Evolutionary conservation across 257 asterid species (phyloP).

Genomic region (Ballota nigra): DNA sequence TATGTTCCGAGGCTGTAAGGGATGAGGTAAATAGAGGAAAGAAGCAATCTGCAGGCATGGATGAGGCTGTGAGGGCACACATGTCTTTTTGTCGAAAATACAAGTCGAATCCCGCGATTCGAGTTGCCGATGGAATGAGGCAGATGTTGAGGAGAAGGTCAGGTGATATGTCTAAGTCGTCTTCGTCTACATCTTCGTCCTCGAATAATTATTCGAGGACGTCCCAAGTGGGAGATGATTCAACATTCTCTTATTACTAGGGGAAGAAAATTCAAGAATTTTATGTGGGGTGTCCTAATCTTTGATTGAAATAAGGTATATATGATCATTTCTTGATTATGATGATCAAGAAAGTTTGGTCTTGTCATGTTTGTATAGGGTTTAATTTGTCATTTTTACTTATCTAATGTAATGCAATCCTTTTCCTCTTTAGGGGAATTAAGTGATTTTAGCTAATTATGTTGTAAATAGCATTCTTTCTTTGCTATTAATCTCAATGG

Average conservation of each 20-base stretch:
- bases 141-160: constrained; percentile 79
- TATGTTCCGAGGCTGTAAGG: constrained; percentile 84
- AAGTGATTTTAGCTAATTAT: constrained; percentile 27
- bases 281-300: not conserved
- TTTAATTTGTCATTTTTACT: not conserved
- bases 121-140: constrained; percentile 89
- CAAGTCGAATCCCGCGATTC: constrained; percentile 69
- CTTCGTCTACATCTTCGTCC: constrained; percentile 36
- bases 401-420: constrained; percentile 22
- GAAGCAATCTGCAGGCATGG: constrained; percentile 35
- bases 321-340: not conserved
- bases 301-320: constrained; percentile 21
- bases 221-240: constrained; percentile 48
- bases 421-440: constrained; percentile 25
- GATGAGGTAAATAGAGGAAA: constrained; percentile 63
- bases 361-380: constrained; percentile 35
- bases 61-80: constrained; percentile 82
- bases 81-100: constrained; percentile 79
- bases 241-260: constrained; percentile 27
- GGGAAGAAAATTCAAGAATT: not conserved
- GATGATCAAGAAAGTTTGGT: not conserved
- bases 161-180: constrained; percentile 33
- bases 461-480: not conserved
- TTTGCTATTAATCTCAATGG: not conserved
- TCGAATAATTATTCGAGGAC: constrained; percentile 54